Conservation (phyloP, 2,329 filamentous ascomycete genomes). For the Akanthomyces dipterigenus region DNA sequence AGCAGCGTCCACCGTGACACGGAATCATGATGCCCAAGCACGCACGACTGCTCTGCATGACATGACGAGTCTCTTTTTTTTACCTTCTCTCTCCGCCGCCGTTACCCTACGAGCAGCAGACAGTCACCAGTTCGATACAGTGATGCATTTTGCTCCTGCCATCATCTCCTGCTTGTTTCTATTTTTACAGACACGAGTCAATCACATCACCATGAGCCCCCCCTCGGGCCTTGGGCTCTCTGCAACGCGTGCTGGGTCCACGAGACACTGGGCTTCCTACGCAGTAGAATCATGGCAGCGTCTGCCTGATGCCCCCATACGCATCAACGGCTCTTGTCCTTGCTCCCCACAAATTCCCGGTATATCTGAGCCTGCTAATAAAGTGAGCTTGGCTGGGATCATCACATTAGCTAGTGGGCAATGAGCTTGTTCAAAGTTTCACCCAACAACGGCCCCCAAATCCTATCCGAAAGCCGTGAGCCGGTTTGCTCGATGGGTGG, state of each 20-base stretch:
- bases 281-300: background rate
- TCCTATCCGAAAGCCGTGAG: background rate
- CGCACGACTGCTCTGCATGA: background rate
- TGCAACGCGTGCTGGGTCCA: background rate
- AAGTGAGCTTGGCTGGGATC: too few relatives aligned
- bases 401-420: too few relatives aligned
- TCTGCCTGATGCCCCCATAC: background rate
- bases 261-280: background rate
- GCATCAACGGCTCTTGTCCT: background rate
- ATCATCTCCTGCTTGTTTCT: background rate
- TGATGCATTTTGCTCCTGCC: background rate
- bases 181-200: constrained; percentile 2
- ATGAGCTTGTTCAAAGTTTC: background rate
- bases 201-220: background rate
- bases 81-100: background rate
- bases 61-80: background rate
- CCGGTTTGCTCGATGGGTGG: background rate
- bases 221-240: too few relatives aligned
- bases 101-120: too few relatives aligned
- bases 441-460: background rate
- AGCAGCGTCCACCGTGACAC: too few relatives aligned
- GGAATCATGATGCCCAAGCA: too few relatives aligned
- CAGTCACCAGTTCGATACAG: background rate
- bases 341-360: background rate
- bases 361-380: too few relatives aligned